A percentile compares a stretch with the other conserved stretches of the same genome.
Conservation (phyloP, 2,329 filamentous ascomycete genomes). For the Emmonsiellopsis sp. region DNA sequence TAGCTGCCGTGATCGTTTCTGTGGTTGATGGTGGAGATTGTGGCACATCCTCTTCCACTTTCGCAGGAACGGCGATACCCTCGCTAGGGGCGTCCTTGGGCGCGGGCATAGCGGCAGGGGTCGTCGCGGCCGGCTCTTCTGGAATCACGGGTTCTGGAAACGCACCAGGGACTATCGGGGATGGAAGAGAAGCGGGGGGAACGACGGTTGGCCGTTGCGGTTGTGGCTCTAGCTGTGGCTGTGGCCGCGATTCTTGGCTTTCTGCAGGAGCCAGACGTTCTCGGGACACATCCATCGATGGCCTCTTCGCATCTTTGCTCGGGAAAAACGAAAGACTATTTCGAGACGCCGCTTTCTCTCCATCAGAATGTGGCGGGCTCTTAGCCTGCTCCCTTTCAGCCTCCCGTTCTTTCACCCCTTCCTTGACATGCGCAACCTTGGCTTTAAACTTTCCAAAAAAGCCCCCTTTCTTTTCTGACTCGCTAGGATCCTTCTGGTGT, state of each 20-base stretch:
- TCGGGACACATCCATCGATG: neutral
- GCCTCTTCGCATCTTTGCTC: neutral
- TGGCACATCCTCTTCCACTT: neutral
- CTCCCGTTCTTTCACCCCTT: conserved; percentile 48
- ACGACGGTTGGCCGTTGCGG: neutral
- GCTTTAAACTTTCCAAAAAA: conserved; percentile 57
- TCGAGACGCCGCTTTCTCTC: conserved; percentile 23
- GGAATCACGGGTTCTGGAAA: conserved; percentile 2
- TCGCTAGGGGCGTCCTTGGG: neutral
- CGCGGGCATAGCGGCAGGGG: neutral
- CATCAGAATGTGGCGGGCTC: conserved; percentile 37
- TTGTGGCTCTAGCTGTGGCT: neutral
- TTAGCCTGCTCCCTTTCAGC: conserved; percentile 46
- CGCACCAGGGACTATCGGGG: neutral
- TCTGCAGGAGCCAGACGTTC: neutral
- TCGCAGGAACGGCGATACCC: neutral
- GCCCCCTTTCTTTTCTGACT: conserved; percentile 46
- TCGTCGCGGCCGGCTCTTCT: neutral
- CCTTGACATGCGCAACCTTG: conserved; percentile 47
- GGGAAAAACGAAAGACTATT: conserved; percentile 28
- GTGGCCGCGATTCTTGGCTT: neutral
- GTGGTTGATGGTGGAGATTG: neutral
- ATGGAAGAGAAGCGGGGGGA: neutral
- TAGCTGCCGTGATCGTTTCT: neutral
- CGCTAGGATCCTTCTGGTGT: conserved; percentile 19